phyloP scores from a whole-genome alignment of 1,284 basidiomycete genomes.

The Macrocystidia cucumis region DNA sequence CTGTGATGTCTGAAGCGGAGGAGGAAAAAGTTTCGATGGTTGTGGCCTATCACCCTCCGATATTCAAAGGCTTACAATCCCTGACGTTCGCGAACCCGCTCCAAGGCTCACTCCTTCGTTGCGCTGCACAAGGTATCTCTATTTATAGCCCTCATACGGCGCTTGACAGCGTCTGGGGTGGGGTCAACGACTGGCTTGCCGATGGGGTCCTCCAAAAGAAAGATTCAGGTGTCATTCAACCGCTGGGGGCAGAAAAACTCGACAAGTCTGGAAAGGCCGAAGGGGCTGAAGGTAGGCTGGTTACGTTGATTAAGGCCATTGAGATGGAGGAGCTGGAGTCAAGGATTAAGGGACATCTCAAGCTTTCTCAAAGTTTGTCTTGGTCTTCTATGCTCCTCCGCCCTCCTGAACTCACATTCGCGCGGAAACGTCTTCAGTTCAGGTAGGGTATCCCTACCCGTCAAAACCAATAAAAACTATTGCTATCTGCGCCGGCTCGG shows the following conservation, averaged over 20 bases:
- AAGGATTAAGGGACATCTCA: conserved; percentile 65
- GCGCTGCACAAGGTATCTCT: conserved; percentile 77
- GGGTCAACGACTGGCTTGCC: conserved; percentile 84
- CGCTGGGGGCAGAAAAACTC: conserved; percentile 31
- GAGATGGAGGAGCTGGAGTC: conserved; percentile 51
- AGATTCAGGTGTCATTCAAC: conserved; percentile 14
- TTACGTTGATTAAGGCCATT: conserved; percentile 50
- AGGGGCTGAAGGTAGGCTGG: conserved; percentile 64
- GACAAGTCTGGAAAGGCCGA: conserved; percentile 26
- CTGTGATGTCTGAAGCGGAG: conserved; percentile 74
- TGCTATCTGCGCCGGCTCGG: conserved; percentile 84
- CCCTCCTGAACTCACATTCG: conserved; percentile 1
- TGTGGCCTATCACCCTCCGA: conserved; percentile 86
- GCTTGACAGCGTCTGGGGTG: conserved; percentile 75
- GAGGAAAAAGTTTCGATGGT: conserved; percentile 56
- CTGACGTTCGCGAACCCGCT: conserved; percentile 76
- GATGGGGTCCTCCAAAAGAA: conserved; percentile 25
- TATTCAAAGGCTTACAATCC: conserved; percentile 78
- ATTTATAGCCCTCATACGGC: conserved; percentile 87
- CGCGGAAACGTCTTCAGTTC: conserved; percentile 40
- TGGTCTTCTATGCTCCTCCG: conserved; percentile 2
- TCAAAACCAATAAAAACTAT: conserved; percentile 39
- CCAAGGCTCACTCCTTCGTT: conserved; percentile 73
- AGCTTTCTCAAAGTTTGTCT: conserved; percentile 53
- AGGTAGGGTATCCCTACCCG: conserved; percentile 54